Evolutionary conservation across 1,284 basidiomycete genomes (phyloP), one percentile per base, ranked within the genome.

Genomic region (Trichosporon asahii): DNA sequence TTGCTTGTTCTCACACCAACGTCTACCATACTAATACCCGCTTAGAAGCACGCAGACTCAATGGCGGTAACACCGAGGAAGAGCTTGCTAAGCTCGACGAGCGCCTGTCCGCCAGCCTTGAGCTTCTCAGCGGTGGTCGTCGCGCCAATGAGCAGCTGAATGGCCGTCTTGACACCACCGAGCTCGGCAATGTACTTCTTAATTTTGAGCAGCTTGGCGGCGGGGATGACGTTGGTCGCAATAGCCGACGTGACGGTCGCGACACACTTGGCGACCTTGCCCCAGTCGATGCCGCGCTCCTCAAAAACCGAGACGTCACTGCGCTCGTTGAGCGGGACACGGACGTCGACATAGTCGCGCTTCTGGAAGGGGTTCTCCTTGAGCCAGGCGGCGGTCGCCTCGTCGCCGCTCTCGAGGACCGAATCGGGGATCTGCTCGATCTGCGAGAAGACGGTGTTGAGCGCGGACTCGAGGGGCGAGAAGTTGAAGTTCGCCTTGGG

Each of bases 11-110:
- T 4, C 21, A 8, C 11, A 4, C 18, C 49, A n/a, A n/a, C n/a
- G n/a, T n/a, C 21, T 11, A 4, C n/a, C 21, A 9, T 9, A 25
- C 9, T 53, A 8, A 12, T n/a, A 18, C 11, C 7, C 6, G 21
- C 21, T 53, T 31, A 61, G 57, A 61, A 33, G 29, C 57, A 61
- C 29, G 57, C 29, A 8, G 29, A 29, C 57, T 61, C 18, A 8
- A 61, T n/a, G n/a, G 57, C 57, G 14, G 57, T 61, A 9, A 61
- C n/a, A 31, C 57, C 57, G 9, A 61, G 57, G 57, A 61, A 61
- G 27, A 27, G 4, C 57, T 61, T 33, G 29, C 27, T 31, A 9
- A 61, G 29, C 18, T 61, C 57, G 15, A 61, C 29, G 15, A 61
- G 57, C 29, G 57, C 53, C 53, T 57, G 25, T 12, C 53, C 53